Percentiles rank a stretch among this genome's conserved stretches.
These are phyloP conservation scores for Rhodosporidiobolus odoratus DNA, from an alignment of 768 basidiomycete species.

Conservation along the genomic window DNA sequence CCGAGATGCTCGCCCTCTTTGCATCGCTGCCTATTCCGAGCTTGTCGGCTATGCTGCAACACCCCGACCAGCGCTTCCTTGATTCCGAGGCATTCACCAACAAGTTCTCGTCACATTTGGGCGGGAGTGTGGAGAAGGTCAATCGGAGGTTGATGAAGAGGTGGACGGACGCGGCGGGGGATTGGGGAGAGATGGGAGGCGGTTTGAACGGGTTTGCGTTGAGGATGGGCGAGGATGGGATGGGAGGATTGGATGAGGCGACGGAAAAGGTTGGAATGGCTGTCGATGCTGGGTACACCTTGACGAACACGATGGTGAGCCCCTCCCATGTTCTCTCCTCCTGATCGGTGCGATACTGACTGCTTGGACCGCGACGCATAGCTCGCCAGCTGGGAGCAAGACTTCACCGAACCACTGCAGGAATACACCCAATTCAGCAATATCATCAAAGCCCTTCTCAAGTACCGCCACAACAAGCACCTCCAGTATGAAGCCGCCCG, in stretches of 20 bases:
- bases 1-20: constrained; percentile 59
- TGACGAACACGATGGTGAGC: constrained; percentile 77
- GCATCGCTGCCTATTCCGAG: constrained; percentile 82
- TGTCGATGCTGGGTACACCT: constrained; percentile 85
- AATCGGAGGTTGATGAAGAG: constrained; percentile 85
- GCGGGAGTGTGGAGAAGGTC: constrained; percentile 92
- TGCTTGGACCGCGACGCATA: constrained; percentile 42
- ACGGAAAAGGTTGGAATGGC: constrained; percentile 97
- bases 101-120: constrained; percentile 88
- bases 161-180: constrained; percentile 68
- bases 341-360: background rate
- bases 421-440: constrained; percentile 91
- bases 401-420: constrained; percentile 90
- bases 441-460: constrained; percentile 89
- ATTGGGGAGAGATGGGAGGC: constrained; percentile 42
- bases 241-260: constrained; percentile 60
- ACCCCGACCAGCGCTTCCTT: constrained; percentile 89
- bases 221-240: constrained; percentile 73
- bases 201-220: constrained; percentile 43
- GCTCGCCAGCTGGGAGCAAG: constrained; percentile 90
- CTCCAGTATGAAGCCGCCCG: constrained; percentile 97
- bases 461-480: constrained; percentile 95
- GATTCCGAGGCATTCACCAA: constrained; percentile 94
- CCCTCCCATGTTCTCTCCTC: background rate
- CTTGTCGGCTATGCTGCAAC: constrained; percentile 67